phyloP scores from a whole-genome alignment of 768 basidiomycete genomes.

The Lentinula lateritia region DNA sequence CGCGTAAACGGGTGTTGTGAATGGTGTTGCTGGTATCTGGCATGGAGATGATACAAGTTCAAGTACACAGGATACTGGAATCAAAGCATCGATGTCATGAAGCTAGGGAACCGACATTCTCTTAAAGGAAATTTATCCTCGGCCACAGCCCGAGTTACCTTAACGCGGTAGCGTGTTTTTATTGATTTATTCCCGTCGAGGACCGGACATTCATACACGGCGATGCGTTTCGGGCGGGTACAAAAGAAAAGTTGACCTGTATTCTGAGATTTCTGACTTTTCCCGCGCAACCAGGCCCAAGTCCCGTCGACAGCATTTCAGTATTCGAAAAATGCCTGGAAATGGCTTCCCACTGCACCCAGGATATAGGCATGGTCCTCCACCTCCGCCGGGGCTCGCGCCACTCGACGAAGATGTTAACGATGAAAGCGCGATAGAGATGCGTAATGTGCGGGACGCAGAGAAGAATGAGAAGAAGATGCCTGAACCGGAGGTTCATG shows the following conservation, averaged over 20 bases:
- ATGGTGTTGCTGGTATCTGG: background rate
- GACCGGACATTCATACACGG: background rate
- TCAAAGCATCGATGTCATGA: background rate
- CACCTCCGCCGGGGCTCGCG: background rate
- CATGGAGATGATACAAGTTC: background rate
- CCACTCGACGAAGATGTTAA: background rate
- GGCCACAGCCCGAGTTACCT: background rate
- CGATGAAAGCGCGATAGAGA: background rate
- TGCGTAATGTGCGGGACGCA: background rate
- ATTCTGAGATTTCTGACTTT: background rate
- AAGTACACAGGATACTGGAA: background rate
- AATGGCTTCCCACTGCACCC: background rate
- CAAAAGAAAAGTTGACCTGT: background rate
- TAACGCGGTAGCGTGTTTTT: background rate
- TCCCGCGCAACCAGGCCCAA: slow-evolving; percentile 2
- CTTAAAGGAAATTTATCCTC: background rate
- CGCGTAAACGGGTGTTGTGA: background rate
- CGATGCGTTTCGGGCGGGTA: background rate
- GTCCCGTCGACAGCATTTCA: background rate
- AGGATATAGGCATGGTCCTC: background rate
- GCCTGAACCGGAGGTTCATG: background rate
- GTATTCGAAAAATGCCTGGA: background rate
- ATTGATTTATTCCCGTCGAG: background rate
- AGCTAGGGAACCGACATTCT: background rate
- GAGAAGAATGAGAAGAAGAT: slow-evolving; percentile 4